Conservation (phyloP, 108 stramenopile genomes). For the Pseudonitzschia pungens region DNA sequence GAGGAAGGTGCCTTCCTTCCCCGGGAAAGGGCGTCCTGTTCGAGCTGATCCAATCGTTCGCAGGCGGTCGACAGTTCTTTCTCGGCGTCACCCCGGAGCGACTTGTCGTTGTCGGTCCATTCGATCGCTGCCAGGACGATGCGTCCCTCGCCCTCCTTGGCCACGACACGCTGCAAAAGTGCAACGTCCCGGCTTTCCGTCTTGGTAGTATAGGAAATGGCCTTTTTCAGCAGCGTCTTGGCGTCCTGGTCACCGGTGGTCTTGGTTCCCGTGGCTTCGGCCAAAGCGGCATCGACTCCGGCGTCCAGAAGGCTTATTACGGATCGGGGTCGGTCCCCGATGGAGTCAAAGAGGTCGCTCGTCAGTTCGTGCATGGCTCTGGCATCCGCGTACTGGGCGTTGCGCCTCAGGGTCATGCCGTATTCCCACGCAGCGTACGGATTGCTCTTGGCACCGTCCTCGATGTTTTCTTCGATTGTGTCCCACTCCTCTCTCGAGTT, state of each 20-base stretch:
- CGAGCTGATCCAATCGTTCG: slow-evolving; percentile 70
- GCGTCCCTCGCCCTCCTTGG: slow-evolving; percentile 80
- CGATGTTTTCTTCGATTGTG: slow-evolving; percentile 41
- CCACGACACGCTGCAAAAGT: slow-evolving; percentile 73
- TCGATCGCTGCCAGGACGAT: slow-evolving; percentile 65
- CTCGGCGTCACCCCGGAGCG: slow-evolving; percentile 56
- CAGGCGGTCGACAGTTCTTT: slow-evolving; percentile 61
- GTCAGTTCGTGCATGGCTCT: slow-evolving; percentile 52
- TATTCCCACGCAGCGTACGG: slow-evolving; percentile 88
- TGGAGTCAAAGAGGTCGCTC: slow-evolving; percentile 58
- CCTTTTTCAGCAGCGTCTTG: slow-evolving; percentile 39
- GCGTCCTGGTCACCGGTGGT: background rate
- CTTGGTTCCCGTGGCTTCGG: background rate
- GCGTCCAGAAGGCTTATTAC: slow-evolving; percentile 65
- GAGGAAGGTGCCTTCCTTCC: slow-evolving; percentile 20
- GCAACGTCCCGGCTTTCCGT: slow-evolving; percentile 68
- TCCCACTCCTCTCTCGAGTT: slow-evolving; percentile 60
- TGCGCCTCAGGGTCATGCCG: slow-evolving; percentile 59
- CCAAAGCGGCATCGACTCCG: slow-evolving; percentile 65
- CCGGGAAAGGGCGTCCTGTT: slow-evolving; percentile 56
- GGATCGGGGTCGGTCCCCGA: slow-evolving; percentile 66
- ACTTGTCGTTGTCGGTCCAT: slow-evolving; percentile 54
- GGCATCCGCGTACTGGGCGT: slow-evolving; percentile 41
- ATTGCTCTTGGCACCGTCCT: slow-evolving; percentile 68
- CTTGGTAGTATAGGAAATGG: slow-evolving; percentile 47